Conservation (phyloP, 768 basidiomycete genomes). For the Russula brevipes region DNA sequence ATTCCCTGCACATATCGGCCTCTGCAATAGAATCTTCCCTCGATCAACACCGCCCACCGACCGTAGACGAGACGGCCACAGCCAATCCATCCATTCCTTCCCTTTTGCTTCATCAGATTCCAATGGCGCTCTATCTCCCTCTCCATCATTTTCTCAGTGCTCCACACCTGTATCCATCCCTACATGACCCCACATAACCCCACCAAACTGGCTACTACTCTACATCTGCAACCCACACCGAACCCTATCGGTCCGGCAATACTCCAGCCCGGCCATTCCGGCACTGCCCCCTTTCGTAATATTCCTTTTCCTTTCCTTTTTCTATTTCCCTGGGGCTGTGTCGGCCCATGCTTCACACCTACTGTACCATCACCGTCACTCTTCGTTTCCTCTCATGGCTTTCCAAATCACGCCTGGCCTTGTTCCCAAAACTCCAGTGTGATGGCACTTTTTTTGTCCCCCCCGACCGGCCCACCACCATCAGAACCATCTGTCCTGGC, state of each 20-base stretch:
- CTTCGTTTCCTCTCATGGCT: neutral
- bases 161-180: neutral
- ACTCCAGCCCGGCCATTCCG: neutral
- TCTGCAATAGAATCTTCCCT: constrained; percentile 6
- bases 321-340: too few relatives aligned
- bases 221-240: too few relatives aligned
- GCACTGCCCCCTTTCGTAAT: neutral
- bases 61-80: too few relatives aligned
- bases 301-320: too few relatives aligned
- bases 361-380: too few relatives aligned
- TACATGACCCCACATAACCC: too few relatives aligned
- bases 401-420: neutral
- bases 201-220: too few relatives aligned
- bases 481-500: constrained; percentile 1
- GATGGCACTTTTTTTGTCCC: neutral
- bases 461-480: neutral
- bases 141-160: neutral
- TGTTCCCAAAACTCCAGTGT: neutral
- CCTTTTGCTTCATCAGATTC: neutral
- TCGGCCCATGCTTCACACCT: too few relatives aligned
- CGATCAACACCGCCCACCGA: neutral
- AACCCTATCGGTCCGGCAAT: neutral
- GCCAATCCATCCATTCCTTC: too few relatives aligned
- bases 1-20: neutral
- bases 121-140: neutral